Conservation (phyloP, 306 rosid genomes). For the Prunus salicina region DNA sequence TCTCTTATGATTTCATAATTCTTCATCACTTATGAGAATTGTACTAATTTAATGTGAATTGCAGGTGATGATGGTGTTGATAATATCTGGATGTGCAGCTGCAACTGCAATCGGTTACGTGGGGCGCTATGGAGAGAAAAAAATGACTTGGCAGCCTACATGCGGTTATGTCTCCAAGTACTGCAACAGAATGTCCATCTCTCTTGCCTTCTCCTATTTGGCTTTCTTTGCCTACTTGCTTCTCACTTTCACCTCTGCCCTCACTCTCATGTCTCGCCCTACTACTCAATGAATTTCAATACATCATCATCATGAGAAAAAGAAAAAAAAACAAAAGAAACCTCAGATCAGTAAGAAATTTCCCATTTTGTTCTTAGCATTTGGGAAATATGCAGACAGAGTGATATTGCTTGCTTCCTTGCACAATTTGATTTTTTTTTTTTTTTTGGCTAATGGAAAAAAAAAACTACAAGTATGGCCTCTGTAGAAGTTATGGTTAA, state of each 20-base stretch:
- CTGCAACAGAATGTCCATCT: slow-evolving; percentile 43
- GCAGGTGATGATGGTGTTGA: slow-evolving; percentile 52
- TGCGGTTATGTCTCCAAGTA: slow-evolving; percentile 52
- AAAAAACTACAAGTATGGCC: not conserved
- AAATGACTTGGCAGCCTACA: slow-evolving; percentile 46
- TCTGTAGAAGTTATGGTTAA: not conserved
- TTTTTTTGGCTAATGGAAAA: too few species aligned
- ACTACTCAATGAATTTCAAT: not conserved
- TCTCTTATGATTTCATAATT: too few species aligned
- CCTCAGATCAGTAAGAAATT: not conserved
- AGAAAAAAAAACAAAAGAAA: not conserved
- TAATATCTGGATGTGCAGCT: slow-evolving; percentile 67
- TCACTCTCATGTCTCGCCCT: slow-evolving; percentile 21
- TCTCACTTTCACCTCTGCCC: slow-evolving; percentile 40
- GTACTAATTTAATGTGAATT: not conserved
- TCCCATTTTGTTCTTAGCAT: not conserved
- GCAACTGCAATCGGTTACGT: slow-evolving; percentile 63
- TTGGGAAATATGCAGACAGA: not conserved
- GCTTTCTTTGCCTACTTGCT: slow-evolving; percentile 51
- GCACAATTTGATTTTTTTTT: too few species aligned
- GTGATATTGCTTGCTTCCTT: too few species aligned
- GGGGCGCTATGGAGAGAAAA: slow-evolving; percentile 53
- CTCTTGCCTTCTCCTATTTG: slow-evolving; percentile 48
- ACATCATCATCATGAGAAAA: not conserved
- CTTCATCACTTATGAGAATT: too few species aligned